Conservation (phyloP, 257 asterid species). For the Forsythia suspensa region DNA sequence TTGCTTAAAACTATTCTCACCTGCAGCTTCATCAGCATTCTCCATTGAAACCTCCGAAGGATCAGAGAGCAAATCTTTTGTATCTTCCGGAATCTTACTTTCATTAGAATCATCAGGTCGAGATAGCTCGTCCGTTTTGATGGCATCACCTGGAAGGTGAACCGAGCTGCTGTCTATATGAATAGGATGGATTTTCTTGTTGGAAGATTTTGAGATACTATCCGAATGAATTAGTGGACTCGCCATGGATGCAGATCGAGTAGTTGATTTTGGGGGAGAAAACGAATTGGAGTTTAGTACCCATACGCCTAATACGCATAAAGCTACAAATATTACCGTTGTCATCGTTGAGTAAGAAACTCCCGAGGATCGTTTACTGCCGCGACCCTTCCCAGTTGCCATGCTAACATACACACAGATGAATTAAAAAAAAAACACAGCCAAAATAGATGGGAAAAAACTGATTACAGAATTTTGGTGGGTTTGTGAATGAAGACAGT, state of each 20-base stretch:
- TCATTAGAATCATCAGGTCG: conserved; percentile 13
- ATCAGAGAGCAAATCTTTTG: conserved; percentile 22
- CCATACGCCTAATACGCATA: conserved; percentile 65
- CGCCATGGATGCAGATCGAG: conserved; percentile 24
- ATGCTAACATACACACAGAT: conserved; percentile 13
- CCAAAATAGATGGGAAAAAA: conserved; percentile 13
- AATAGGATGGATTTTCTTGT: conserved; percentile 21
- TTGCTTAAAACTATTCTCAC: neutral
- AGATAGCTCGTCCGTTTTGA: conserved; percentile 29
- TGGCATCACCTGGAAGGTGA: conserved; percentile 51
- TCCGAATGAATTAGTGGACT: conserved; percentile 9
- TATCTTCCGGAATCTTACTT: neutral
- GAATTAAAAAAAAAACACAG: neutral
- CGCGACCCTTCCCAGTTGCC: conserved; percentile 49
- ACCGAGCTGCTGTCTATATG: conserved; percentile 48
- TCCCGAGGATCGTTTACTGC: conserved; percentile 49
- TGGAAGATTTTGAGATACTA: conserved; percentile 16
- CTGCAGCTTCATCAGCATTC: neutral
- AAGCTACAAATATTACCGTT: conserved; percentile 46
- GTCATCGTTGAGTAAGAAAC: conserved; percentile 51
- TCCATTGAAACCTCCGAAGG: conserved; percentile 15
- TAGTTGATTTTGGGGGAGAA: conserved; percentile 35
- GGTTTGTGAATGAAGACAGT: conserved; percentile 21
- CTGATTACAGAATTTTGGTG: conserved; percentile 12
- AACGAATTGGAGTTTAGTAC: conserved; percentile 54